A percentile compares a stretch with the other conserved stretches of the same genome.
These are phyloP conservation scores for Cladosporium velox DNA, from an alignment of 2,329 filamentous ascomycete genomes.

Conservation along the genomic window DNA sequence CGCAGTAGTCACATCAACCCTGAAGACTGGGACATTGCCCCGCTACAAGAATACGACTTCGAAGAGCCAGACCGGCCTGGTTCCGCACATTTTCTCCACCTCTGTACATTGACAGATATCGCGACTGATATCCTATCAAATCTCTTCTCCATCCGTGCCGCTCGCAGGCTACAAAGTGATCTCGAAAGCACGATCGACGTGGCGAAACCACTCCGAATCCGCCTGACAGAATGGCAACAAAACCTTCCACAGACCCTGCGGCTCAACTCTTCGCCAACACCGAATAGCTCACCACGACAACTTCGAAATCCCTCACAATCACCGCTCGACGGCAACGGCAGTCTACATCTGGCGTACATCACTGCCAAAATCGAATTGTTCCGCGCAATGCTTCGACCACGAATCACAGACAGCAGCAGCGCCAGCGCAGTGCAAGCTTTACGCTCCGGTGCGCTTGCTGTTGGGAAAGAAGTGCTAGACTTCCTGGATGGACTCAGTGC, in stretches of 20 bases:
- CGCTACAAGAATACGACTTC: conserved; percentile 50
- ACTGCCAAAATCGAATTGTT: conserved; percentile 56
- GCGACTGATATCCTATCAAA: conserved; percentile 54
- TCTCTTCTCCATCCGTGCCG: conserved; percentile 37
- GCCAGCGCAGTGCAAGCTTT: conserved; percentile 35
- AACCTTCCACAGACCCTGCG: conserved; percentile 44
- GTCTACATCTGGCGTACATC: conserved; percentile 55
- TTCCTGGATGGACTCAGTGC: conserved; percentile 36
- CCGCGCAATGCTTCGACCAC: conserved; percentile 51
- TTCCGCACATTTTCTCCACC: conserved; percentile 50
- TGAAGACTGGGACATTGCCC: conserved; percentile 58
- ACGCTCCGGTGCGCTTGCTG: conserved; percentile 35
- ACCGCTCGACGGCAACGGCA: conserved; percentile 49
- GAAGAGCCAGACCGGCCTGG: conserved; percentile 29
- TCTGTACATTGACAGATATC: conserved; percentile 54
- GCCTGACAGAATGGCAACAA: conserved; percentile 53
- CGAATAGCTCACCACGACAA: conserved; percentile 22
- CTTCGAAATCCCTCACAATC: conserved; percentile 35
- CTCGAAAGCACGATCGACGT: conserved; percentile 48
- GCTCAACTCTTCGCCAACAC: conserved; percentile 22
- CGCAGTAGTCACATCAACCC: conserved; percentile 57
- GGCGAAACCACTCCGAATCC: conserved; percentile 52
- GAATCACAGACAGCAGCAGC: conserved; percentile 31
- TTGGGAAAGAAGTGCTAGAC: conserved; percentile 35
- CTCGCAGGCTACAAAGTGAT: conserved; percentile 48